Percentiles rank a stretch among this genome's conserved stretches.
Conservation (phyloP, 2,329 filamentous ascomycete species). For the Arthrobotrys musiformis region DNA sequence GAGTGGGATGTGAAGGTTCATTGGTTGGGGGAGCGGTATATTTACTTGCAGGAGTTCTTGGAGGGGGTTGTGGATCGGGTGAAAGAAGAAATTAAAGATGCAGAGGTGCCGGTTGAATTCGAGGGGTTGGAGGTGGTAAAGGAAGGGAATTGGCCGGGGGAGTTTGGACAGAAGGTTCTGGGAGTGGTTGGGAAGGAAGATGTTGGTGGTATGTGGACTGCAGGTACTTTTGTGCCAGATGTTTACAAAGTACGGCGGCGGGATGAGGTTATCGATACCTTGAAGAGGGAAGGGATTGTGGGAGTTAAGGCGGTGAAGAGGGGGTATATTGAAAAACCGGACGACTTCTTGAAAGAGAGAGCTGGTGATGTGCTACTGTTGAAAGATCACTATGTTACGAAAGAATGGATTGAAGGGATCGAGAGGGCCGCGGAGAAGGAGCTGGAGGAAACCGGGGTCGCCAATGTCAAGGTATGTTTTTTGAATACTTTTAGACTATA, state of each 20-base stretch:
- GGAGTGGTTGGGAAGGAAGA: slow-evolving; percentile 3
- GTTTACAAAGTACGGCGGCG: slow-evolving; percentile 15
- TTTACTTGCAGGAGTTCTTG: slow-evolving; percentile 17
- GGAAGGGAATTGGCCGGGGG: neutral
- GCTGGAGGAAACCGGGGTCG: slow-evolving; percentile 13
- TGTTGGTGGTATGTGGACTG: slow-evolving; percentile 26
- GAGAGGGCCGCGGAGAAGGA: slow-evolving; percentile 11
- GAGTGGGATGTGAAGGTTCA: slow-evolving; percentile 51
- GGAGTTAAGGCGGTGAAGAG: slow-evolving; percentile 18
- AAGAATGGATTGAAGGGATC: slow-evolving; percentile 23
- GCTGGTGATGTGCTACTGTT: neutral
- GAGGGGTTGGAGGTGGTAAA: neutral
- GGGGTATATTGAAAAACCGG: slow-evolving; percentile 34
- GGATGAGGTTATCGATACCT: neutral
- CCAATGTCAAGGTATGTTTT: slow-evolving; percentile 3
- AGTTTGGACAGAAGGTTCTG: slow-evolving; percentile 1
- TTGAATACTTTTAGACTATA: neutral
- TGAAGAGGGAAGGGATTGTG: slow-evolving; percentile 13
- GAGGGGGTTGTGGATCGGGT: slow-evolving; percentile 18
- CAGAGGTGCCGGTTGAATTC: slow-evolving; percentile 17
- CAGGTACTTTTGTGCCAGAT: slow-evolving; percentile 18
- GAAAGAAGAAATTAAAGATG: neutral
- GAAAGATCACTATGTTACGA: slow-evolving; percentile 19
- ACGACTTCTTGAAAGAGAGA: slow-evolving; percentile 20
- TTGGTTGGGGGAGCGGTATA: slow-evolving; percentile 51